phyloP scores from a whole-genome alignment of 129 eudicot genomes.

The Pittosporum tobira region DNA sequence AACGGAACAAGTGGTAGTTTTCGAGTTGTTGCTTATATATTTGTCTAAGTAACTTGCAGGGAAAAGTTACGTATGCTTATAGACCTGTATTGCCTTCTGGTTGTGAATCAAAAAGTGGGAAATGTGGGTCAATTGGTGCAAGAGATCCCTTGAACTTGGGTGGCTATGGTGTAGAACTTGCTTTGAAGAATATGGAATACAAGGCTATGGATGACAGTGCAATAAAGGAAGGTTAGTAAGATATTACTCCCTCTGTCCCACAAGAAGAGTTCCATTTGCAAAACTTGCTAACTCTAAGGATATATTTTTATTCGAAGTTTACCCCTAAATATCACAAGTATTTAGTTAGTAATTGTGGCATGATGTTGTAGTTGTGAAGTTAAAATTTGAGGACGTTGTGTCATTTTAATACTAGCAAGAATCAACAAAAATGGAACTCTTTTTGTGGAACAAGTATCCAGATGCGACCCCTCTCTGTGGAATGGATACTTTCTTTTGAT shows the following conservation, averaged over 20 bases:
- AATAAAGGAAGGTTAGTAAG: slow-evolving; percentile 66
- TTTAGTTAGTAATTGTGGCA: too few relatives aligned
- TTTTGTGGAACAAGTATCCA: too few relatives aligned
- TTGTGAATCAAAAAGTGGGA: slow-evolving; percentile 66
- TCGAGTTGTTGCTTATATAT: slow-evolving; percentile 11
- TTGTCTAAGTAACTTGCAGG: slow-evolving; percentile 33
- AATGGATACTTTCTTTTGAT: neutral
- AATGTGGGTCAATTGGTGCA: slow-evolving; percentile 71
- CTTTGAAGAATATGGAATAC: slow-evolving; percentile 96
- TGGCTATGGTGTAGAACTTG: slow-evolving; percentile 99
- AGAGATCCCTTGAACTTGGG: slow-evolving; percentile 74
- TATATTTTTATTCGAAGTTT: too few relatives aligned
- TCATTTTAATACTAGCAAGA: too few relatives aligned
- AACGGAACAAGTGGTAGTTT: neutral
- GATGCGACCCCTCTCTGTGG: too few relatives aligned
- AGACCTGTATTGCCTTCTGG: slow-evolving; percentile 87
- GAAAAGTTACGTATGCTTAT: slow-evolving; percentile 69
- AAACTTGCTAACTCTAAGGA: too few relatives aligned
- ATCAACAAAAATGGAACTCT: too few relatives aligned
- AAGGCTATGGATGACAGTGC: slow-evolving; percentile 98
- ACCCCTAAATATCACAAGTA: too few relatives aligned
- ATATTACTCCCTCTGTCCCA: too few relatives aligned
- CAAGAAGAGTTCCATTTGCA: too few relatives aligned
- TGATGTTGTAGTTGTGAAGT: too few relatives aligned
- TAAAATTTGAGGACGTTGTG: too few relatives aligned